Conservation (phyloP, 345 rosid genomes). For the Eucalyptus tenuipes region DNA sequence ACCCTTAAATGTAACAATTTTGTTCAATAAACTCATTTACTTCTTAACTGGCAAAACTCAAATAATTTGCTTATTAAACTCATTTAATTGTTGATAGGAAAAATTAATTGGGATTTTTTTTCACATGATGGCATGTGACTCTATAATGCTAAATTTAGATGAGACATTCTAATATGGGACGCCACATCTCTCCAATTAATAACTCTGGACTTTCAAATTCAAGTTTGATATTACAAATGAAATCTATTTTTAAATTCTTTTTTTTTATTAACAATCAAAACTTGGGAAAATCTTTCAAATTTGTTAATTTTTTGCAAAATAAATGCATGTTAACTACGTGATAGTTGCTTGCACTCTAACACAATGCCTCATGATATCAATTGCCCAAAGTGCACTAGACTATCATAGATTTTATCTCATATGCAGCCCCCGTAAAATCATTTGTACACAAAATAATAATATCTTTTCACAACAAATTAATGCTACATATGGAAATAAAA, state of each 20-base stretch:
- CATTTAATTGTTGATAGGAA: not conserved
- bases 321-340: not conserved
- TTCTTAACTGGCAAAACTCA: not conserved
- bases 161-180: not conserved
- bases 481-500: not conserved
- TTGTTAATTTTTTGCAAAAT: fast-evolving
- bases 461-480: not conserved
- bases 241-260: not conserved
- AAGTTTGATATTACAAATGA: not conserved
- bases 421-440: not conserved
- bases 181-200: fast-evolving
- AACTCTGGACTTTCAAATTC: not conserved
- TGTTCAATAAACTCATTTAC: not conserved
- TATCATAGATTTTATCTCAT: not conserved
- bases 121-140: not conserved
- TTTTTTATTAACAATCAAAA: not conserved
- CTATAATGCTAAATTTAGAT: not conserved
- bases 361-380: not conserved
- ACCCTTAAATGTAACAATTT: not conserved
- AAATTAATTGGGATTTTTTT: not conserved
- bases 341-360: too few species aligned
- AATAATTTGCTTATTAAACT: not conserved
- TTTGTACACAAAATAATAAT: not conserved
- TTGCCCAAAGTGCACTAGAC: not conserved
- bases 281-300: fast-evolving